Conservation (phyloP, 306 rosid genomes). For the Parietaria judaica region DNA sequence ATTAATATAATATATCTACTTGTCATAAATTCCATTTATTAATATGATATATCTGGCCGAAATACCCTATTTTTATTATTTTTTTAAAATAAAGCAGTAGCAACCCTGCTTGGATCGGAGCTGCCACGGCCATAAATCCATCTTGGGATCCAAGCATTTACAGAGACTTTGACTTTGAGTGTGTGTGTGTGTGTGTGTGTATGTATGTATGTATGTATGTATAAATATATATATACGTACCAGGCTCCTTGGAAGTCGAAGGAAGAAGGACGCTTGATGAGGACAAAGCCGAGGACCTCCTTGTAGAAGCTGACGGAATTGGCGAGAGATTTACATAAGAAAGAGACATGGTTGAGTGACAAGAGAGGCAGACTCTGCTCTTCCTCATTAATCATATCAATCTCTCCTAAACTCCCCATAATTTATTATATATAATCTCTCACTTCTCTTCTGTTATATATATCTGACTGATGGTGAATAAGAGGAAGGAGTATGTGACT, state of each 20-base stretch:
- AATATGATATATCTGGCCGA: too few species aligned
- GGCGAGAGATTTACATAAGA: conserved; percentile 39
- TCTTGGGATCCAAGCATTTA: too few species aligned
- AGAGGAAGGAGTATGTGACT: neutral
- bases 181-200: too few species aligned
- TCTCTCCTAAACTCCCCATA: conserved; percentile 16
- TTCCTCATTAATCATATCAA: neutral
- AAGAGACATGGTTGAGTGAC: conserved; percentile 56
- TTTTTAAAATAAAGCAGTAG: too few species aligned
- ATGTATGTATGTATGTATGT: neutral
- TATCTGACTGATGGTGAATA: neutral
- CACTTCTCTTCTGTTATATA: neutral
- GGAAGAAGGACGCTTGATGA: conserved; percentile 60
- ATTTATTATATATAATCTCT: conserved; percentile 2
- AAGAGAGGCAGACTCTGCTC: conserved; percentile 24
- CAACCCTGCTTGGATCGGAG: too few species aligned
- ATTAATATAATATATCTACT: too few species aligned
- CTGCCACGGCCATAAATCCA: too few species aligned
- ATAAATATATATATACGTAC: conserved; percentile 17
- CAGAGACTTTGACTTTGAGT: too few species aligned
- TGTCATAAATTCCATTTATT: too few species aligned
- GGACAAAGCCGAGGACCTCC: conserved; percentile 48
- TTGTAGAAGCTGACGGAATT: conserved; percentile 50
- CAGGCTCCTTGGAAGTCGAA: conserved; percentile 72
- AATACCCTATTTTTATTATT: too few species aligned